Percentiles rank a stretch among this genome's conserved stretches.
These are phyloP conservation scores for Plectosphaerella cucumerina DNA, from an alignment of 2,329 filamentous ascomycete genomes.

Conservation along the genomic window DNA sequence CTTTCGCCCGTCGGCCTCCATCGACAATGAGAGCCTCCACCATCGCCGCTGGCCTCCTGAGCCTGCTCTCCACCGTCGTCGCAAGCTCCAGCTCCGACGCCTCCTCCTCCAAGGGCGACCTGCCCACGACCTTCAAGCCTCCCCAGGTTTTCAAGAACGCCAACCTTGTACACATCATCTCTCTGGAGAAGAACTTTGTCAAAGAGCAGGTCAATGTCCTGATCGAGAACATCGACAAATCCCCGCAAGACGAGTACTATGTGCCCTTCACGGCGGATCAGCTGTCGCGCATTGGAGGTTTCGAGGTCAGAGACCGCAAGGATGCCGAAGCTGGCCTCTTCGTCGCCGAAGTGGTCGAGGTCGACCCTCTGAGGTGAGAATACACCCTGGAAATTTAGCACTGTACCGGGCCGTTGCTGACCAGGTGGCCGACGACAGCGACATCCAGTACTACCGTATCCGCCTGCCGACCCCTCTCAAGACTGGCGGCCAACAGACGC, in stretches of 20 bases:
- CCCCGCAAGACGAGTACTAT: constrained; percentile 86
- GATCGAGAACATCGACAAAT: constrained; percentile 78
- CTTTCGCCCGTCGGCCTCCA: constrained; percentile 14
- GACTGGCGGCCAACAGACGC: constrained; percentile 73
- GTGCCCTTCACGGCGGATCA: constrained; percentile 76
- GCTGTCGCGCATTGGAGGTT: constrained; percentile 72
- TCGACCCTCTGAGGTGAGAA: constrained; percentile 53
- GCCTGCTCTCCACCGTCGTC: constrained; percentile 48
- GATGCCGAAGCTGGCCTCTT: constrained; percentile 65
- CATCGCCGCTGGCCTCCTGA: constrained; percentile 54
- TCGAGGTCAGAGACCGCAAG: constrained; percentile 94
- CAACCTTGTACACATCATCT: constrained; percentile 86
- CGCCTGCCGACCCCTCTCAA: constrained; percentile 71
- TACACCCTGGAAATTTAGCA: too few species aligned
- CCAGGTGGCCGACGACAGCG: constrained; percentile 36
- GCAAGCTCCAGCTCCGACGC: constrained; percentile 25
- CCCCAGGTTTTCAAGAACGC: constrained; percentile 90
- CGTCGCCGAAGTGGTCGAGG: constrained; percentile 62
- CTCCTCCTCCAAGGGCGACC: constrained; percentile 48
- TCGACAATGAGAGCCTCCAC: constrained; percentile 43
- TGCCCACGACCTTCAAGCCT: constrained; percentile 70
- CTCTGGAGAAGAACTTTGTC: constrained; percentile 87
- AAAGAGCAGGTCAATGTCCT: constrained; percentile 92
- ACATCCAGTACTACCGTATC: constrained; percentile 80
- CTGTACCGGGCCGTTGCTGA: constrained; percentile 4